These are phyloP conservation scores for Trichophyton mentagrophytes DNA, from an alignment of 2,329 filamentous ascomycete genomes.

Conservation along the genomic window DNA sequence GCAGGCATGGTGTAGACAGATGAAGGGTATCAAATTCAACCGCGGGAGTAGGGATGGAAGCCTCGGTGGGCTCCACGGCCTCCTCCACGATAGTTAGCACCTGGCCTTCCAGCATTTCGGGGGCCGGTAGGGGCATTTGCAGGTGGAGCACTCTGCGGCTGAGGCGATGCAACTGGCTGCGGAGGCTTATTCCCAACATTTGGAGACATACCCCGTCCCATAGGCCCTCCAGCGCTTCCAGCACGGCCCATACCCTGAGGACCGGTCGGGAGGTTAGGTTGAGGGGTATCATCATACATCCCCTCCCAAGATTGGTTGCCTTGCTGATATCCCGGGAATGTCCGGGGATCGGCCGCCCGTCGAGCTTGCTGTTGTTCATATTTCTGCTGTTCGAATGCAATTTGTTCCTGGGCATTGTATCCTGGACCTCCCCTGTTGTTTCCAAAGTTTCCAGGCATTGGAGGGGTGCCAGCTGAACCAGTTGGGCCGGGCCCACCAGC, in stretches of 20 bases:
- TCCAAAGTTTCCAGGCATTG: slow-evolving; percentile 27
- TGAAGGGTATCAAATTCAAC: background rate
- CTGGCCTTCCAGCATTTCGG: slow-evolving; percentile 84
- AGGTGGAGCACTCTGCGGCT: slow-evolving; percentile 45
- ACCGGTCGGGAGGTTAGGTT: slow-evolving; percentile 53
- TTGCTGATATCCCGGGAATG: slow-evolving; percentile 34
- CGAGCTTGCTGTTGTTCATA: slow-evolving; percentile 56
- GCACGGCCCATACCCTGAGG: slow-evolving; percentile 37
- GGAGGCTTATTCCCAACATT: slow-evolving; percentile 26
- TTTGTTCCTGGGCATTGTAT: slow-evolving; percentile 59
- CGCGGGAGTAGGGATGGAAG: slow-evolving; percentile 64
- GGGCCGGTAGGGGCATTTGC: slow-evolving; percentile 86
- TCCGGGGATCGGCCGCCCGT: slow-evolving; percentile 35
- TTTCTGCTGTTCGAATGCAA: slow-evolving; percentile 65
- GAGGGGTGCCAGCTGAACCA: slow-evolving; percentile 38
- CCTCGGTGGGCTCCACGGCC: slow-evolving; percentile 61
- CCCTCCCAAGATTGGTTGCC: slow-evolving; percentile 78
- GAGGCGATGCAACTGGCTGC: slow-evolving; percentile 33
- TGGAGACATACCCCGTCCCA: slow-evolving; percentile 31
- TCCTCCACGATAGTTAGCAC: slow-evolving; percentile 86
- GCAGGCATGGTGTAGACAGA: too few relatives aligned
- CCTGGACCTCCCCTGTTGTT: slow-evolving; percentile 36
- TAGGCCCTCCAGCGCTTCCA: slow-evolving; percentile 21
- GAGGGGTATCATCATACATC: slow-evolving; percentile 93
- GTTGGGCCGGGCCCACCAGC: slow-evolving; percentile 31